Evolutionary conservation across 1,139 yeast species (phyloP).

Genomic region (Lodderomyces pseudojiufengensis): DNA sequence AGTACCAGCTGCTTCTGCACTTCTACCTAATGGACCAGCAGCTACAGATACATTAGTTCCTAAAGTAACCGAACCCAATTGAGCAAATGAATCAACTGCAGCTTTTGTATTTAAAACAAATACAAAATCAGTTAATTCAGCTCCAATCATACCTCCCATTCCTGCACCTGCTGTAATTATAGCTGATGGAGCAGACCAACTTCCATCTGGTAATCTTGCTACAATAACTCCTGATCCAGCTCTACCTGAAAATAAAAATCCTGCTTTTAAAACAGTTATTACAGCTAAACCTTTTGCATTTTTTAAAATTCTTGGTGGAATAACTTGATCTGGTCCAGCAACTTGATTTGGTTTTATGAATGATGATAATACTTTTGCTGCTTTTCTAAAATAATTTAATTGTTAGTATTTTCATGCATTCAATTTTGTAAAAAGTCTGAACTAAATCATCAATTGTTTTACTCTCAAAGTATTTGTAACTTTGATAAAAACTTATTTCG

Average conservation of each 20-base stretch:
- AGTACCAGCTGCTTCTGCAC: slow-evolving; percentile 96
- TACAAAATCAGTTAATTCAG: slow-evolving; percentile 94
- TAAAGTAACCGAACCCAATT: slow-evolving; percentile 86
- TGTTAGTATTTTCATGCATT: too few relatives aligned
- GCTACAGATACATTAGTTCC: slow-evolving; percentile 96
- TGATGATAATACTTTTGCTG: slow-evolving; percentile 88
- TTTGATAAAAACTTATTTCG: too few relatives aligned
- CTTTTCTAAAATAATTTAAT: slow-evolving; percentile 53
- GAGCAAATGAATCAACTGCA: slow-evolving; percentile 94
- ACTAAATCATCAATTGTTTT: too few relatives aligned
- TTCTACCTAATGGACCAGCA: slow-evolving; percentile 98
- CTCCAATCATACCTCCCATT: slow-evolving; percentile 97
- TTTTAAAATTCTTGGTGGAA: slow-evolving; percentile 83
- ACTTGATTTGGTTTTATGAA: slow-evolving; percentile 95
- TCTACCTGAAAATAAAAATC: slow-evolving; percentile 91
- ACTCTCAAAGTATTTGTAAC: too few relatives aligned
- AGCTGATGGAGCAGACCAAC: slow-evolving; percentile 99
- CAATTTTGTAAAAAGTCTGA: too few relatives aligned
- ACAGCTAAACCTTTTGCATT: slow-evolving; percentile 93
- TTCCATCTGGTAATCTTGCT: slow-evolving; percentile 89
- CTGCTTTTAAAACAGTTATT: slow-evolving; percentile 91
- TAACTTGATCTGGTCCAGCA: slow-evolving; percentile 83
- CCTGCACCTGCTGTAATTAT: slow-evolving; percentile 97
- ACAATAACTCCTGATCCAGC: slow-evolving; percentile 97
- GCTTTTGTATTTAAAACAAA: slow-evolving; percentile 81